phyloP scores from a whole-genome alignment of 2,329 filamentous ascomycete species.

The Colletotrichum phormii region DNA sequence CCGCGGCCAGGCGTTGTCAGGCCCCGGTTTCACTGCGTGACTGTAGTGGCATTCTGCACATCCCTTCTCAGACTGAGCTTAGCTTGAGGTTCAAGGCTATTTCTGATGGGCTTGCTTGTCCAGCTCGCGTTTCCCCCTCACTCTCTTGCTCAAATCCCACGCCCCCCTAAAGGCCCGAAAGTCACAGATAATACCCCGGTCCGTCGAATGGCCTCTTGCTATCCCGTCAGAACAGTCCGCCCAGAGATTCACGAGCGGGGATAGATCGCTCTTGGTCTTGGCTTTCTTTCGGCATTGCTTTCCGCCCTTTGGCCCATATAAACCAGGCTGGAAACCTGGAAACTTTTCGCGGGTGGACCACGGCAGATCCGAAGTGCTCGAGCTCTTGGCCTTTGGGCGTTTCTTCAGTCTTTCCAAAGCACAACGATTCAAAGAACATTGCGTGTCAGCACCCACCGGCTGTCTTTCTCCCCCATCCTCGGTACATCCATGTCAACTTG shows the following conservation, averaged over 20 bases:
- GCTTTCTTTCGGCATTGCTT: constrained; percentile 21
- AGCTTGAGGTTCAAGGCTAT: neutral
- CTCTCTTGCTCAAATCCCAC: neutral
- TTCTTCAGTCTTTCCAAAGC: neutral
- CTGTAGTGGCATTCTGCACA: constrained; percentile 4
- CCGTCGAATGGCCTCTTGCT: neutral
- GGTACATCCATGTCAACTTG: constrained; percentile 1
- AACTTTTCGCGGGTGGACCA: constrained; percentile 10
- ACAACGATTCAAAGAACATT: neutral
- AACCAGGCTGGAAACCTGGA: constrained; percentile 29
- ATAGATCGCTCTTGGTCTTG: constrained; percentile 5
- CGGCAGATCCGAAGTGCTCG: constrained; percentile 27
- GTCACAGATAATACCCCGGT: neutral
- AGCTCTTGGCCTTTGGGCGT: neutral
- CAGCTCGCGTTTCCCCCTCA: constrained; percentile 5
- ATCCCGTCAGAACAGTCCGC: neutral
- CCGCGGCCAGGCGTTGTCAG: neutral
- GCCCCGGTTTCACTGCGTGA: constrained; percentile 9
- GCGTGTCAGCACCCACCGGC: constrained; percentile 3
- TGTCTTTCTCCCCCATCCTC: neutral
- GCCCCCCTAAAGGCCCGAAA: neutral
- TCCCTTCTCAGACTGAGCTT: neutral
- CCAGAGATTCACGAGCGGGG: constrained; percentile 1
- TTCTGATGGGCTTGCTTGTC: neutral
- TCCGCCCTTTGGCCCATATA: constrained; percentile 31